A percentile compares a stretch with the other conserved stretches of the same genome.
These are phyloP conservation scores for Paraconiothyrium sp. DNA, from an alignment of 2,329 filamentous ascomycete genomes.

Conservation along the genomic window DNA sequence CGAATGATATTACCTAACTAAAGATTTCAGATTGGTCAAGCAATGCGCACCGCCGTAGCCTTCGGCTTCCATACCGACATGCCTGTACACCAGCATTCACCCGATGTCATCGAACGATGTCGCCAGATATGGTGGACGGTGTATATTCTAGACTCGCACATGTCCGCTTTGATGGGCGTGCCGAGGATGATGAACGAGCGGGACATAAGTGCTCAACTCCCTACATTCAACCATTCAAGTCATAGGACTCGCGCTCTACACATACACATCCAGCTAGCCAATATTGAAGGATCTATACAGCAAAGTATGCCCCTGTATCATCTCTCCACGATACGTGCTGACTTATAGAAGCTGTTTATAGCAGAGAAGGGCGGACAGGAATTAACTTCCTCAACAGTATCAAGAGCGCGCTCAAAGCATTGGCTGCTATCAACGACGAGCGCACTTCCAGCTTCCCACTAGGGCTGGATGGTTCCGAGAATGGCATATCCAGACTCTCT, in stretches of 20 bases:
- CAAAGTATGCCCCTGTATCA: neutral
- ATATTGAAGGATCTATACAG: neutral
- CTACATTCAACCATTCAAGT: neutral
- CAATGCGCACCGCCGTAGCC: neutral
- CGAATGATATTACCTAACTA: neutral
- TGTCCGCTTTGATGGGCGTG: neutral
- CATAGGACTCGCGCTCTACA: neutral
- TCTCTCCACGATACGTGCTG: neutral
- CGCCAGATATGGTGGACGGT: neutral
- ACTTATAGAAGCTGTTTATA: neutral
- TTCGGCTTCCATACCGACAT: conserved; percentile 1
- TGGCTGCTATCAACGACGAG: neutral
- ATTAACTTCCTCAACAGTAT: neutral
- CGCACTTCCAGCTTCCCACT: neutral
- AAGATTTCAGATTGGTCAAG: neutral
- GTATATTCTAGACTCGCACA: neutral
- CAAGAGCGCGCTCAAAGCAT: neutral
- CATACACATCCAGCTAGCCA: neutral
- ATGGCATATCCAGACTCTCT: neutral
- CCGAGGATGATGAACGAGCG: neutral
- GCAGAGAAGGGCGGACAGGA: neutral
- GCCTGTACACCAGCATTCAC: neutral
- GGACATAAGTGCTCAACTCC: neutral
- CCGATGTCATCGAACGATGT: neutral
- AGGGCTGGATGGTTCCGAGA: neutral